phyloP scores from a whole-genome alignment of 139 green algal species.

The Gonium pectorale region DNA sequence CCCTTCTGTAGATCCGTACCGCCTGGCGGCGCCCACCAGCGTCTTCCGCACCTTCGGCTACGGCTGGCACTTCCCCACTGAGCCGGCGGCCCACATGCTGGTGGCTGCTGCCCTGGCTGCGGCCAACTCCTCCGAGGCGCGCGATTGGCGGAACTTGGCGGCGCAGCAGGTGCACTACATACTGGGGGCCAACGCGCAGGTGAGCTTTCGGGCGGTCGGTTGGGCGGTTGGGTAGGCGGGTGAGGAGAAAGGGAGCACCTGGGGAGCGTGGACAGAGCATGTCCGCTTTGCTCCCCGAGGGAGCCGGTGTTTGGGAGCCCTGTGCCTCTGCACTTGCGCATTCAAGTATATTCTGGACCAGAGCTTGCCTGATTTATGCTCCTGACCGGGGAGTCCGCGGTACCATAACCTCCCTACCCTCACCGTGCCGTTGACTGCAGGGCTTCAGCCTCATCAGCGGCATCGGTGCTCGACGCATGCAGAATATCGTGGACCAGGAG shows the following conservation, averaged over 20 bases:
- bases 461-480: slow-evolving; percentile 11
- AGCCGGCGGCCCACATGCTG: slow-evolving; percentile 18
- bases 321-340: no score
- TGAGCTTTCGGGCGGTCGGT: no score
- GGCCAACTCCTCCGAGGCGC: background rate
- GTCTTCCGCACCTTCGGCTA: background rate
- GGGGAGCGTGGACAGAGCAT: no score
- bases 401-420: background rate
- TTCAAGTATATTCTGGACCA: no score
- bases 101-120: slow-evolving; percentile 25
- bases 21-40: background rate
- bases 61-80: slow-evolving; percentile 35
- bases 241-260: no score
- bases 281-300: no score
- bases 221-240: no score
- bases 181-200: slow-evolving; percentile 23
- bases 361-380: no score
- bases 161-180: slow-evolving; percentile 33
- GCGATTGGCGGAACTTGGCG: slow-evolving; percentile 13
- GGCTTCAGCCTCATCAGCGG: slow-evolving; percentile 45
- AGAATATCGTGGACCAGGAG: slow-evolving; percentile 41
- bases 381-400: no score
- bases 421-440: no score
- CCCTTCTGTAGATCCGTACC: slow-evolving; percentile 18
- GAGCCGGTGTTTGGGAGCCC: no score